Conservation (phyloP, 345 rosid species). For the Citrus medica region DNA sequence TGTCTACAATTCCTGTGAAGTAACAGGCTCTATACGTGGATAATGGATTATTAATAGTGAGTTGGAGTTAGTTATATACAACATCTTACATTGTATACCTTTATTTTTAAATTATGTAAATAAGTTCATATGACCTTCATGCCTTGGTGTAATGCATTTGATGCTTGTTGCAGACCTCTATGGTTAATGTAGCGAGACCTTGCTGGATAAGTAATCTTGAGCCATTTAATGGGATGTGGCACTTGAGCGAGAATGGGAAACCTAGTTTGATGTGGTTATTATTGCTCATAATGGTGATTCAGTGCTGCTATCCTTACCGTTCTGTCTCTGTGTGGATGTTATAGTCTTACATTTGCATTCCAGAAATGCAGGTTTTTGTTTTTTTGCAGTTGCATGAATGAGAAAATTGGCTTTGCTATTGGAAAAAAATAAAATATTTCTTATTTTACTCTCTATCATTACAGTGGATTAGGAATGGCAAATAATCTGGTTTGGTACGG, state of each 20-base stretch:
- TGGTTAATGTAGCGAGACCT: slow-evolving; percentile 77
- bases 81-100: not conserved
- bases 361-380: not conserved
- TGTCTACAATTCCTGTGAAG: not conserved
- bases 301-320: slow-evolving; percentile 1
- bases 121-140: not conserved
- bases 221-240: slow-evolving; percentile 88
- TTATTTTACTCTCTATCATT: not conserved
- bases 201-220: slow-evolving; percentile 92
- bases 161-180: slow-evolving; percentile 47
- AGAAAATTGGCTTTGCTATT: not conserved
- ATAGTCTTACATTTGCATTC: not conserved
- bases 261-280: slow-evolving; percentile 76
- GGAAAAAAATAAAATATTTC: not conserved
- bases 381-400: not conserved
- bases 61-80: not conserved
- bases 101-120: not conserved
- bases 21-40: not conserved
- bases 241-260: slow-evolving; percentile 79
- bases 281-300: slow-evolving; percentile 90
- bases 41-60: not conserved
- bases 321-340: not conserved
- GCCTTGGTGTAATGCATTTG: slow-evolving; percentile 7
- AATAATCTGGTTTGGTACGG: not conserved
- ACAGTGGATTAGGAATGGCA: not conserved